Evolutionary conservation across 768 basidiomycete genomes (phyloP).

Genomic region (Paxillus ammoniavirescens): DNA sequence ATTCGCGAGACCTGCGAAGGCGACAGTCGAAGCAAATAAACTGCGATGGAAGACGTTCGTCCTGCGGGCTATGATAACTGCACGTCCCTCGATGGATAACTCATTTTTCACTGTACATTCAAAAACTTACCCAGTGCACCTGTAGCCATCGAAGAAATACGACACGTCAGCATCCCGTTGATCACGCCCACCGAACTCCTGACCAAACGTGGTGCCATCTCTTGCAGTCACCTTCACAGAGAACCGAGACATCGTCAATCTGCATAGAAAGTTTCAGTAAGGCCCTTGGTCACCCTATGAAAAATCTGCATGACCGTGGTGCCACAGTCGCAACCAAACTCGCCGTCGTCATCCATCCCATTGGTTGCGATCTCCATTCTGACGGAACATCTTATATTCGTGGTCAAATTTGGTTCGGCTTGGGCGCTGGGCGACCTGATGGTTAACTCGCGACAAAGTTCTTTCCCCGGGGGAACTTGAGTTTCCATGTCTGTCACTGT

Average conservation of each 20-base stretch:
- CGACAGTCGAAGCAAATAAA: constrained; percentile 81
- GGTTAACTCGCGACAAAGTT: constrained; percentile 11
- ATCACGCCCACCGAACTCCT: constrained; percentile 14
- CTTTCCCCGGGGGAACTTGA: constrained; percentile 19
- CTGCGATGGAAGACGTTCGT: constrained; percentile 53
- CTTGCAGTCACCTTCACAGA: constrained; percentile 72
- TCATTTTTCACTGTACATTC: neutral
- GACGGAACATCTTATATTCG: neutral
- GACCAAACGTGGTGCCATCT: constrained; percentile 80
- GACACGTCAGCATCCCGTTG: neutral
- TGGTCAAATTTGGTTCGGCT: neutral
- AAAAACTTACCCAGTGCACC: constrained; percentile 40
- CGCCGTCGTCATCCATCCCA: constrained; percentile 33
- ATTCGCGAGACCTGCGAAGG: constrained; percentile 60
- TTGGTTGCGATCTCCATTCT: constrained; percentile 11
- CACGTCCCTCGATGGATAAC: neutral
- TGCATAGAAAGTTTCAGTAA: constrained; percentile 23
- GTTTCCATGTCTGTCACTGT: constrained; percentile 31
- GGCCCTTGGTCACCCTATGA: neutral
- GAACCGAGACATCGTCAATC: constrained; percentile 55
- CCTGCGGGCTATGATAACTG: constrained; percentile 63
- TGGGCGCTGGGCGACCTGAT: constrained; percentile 34
- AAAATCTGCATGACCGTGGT: constrained; percentile 40
- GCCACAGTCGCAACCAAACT: constrained; percentile 69
- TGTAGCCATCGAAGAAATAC: constrained; percentile 2